Evolutionary conservation across 495 filamentous ascomycete species (phyloP), one percentile per base, ranked within the genome.

Genomic region (Evansstolkia leycettana): DNA sequence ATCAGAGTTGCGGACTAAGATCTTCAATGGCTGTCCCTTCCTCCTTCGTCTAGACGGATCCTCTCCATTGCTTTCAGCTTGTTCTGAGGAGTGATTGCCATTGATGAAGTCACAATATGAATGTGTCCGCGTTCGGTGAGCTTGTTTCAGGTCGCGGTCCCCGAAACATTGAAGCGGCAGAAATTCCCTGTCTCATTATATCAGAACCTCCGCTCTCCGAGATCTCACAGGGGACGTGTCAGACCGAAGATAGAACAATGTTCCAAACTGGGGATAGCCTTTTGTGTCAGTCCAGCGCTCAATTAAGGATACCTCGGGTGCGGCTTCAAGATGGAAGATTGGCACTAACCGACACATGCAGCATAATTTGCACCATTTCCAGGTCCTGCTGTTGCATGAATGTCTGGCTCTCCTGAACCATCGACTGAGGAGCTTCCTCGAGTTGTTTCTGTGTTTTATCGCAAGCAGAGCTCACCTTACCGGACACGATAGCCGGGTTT

Each of bases 301-400:
- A 9, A 5, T 23, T 4, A 23, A 9, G 20, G 5, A 4, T n/a
- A 29, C 11, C 28, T 12, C 11, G 31, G 37, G 59, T 40, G 5
- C 43, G 33, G 15, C 40, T 28, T 17, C 13, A 14, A 17, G 13
- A 25, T 12, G 15, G 13, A 23, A 14, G 15, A 16, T 5, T 16
- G n/a, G 5, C 18, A 49, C 57, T 45, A 29, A 58, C 55, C 31
- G 51, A 50, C 14, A 54, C 50, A 40, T 67, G 65, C 8, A 71
- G 27, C 42, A 68, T 57, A 3, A 64, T 65, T 41, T 70, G 64
- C 7, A 70, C 51, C 30, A 72, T 47, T 37, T 70, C 61, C 23
- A 64, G 47, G 37, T 66, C 73, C 36, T 71, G 66, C 28, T 56
- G 55, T 37, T 65, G 53, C 33, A 42, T 41, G 26, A 49, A 34